phyloP scores from a whole-genome alignment of 345 rosid genomes.

The Pugionium dolabratum region DNA sequence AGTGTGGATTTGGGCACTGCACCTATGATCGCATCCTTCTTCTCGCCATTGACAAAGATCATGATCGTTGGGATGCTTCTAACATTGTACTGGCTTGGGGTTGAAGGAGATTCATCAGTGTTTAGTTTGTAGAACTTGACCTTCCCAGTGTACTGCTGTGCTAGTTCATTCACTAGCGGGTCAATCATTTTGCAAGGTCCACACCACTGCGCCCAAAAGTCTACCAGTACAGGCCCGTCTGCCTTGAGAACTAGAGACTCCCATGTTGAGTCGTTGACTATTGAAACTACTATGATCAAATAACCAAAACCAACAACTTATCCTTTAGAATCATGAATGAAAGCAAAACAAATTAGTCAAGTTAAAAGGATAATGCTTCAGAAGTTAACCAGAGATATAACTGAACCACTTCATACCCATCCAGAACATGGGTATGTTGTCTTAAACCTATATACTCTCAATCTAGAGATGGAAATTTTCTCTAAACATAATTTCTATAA shows the following conservation, averaged over 20 bases:
- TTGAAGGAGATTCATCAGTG: slow-evolving; percentile 57
- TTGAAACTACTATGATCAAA: slow-evolving; percentile 44
- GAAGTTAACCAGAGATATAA: not conserved
- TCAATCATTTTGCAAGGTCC: slow-evolving; percentile 66
- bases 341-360: not conserved
- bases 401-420: not conserved
- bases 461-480: too few species aligned
- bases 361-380: slow-evolving; percentile 4
- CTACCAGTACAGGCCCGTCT: slow-evolving; percentile 60
- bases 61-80: slow-evolving; percentile 63
- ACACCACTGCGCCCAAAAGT: slow-evolving; percentile 71
- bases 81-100: slow-evolving; percentile 50
- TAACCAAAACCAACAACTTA: slow-evolving; percentile 17
- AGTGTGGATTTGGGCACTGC: slow-evolving; percentile 56
- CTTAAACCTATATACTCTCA: too few species aligned
- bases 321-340: not conserved
- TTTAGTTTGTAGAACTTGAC: slow-evolving; percentile 52
- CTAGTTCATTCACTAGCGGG: slow-evolving; percentile 56
- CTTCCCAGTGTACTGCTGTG: slow-evolving; percentile 52
- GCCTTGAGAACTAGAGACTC: slow-evolving; percentile 54
- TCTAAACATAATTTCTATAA: not conserved
- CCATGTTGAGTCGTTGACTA: slow-evolving; percentile 57
- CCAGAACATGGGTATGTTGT: too few species aligned
- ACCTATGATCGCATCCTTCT: slow-evolving; percentile 58
- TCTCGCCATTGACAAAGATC: slow-evolving; percentile 59